Conservation (phyloP, 495 filamentous ascomycete genomes). For the Articulospora tetracladia region DNA sequence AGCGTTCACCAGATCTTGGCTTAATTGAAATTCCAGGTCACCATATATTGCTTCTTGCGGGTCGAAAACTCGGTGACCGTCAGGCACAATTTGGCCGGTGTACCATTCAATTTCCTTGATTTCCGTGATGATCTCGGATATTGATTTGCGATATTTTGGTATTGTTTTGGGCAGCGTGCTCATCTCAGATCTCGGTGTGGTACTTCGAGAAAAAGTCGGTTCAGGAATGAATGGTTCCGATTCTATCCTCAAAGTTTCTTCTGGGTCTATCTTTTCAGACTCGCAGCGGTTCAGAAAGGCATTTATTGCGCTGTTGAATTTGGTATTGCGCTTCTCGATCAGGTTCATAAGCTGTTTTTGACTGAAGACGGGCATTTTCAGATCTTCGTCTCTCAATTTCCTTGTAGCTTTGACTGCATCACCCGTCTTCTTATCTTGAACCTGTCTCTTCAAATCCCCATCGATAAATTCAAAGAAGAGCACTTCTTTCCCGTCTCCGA, state of each 20-base stretch:
- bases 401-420: constrained; percentile 61
- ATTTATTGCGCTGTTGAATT: constrained; percentile 77
- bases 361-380: constrained; percentile 92
- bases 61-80: constrained; percentile 90
- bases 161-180: constrained; percentile 60
- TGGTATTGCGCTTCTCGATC: constrained; percentile 88
- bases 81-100: constrained; percentile 86
- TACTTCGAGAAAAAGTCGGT: constrained; percentile 24
- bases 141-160: constrained; percentile 75
- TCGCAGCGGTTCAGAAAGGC: constrained; percentile 72
- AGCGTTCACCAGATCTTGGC: constrained; percentile 89
- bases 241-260: constrained; percentile 54
- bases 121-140: constrained; percentile 81
- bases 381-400: constrained; percentile 66
- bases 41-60: constrained; percentile 80
- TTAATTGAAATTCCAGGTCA: constrained; percentile 80
- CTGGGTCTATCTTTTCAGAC: constrained; percentile 61
- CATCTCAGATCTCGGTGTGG: constrained; percentile 24
- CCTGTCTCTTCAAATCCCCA: constrained; percentile 82
- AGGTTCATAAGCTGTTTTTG: constrained; percentile 87
- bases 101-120: constrained; percentile 84
- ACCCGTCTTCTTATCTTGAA: constrained; percentile 63
- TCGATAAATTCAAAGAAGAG: constrained; percentile 91
- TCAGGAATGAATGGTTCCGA: constrained; percentile 24
- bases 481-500: constrained; percentile 51